phyloP scores from a whole-genome alignment of 177 flowering plant species.

The Tripterygium wilfordii region DNA sequence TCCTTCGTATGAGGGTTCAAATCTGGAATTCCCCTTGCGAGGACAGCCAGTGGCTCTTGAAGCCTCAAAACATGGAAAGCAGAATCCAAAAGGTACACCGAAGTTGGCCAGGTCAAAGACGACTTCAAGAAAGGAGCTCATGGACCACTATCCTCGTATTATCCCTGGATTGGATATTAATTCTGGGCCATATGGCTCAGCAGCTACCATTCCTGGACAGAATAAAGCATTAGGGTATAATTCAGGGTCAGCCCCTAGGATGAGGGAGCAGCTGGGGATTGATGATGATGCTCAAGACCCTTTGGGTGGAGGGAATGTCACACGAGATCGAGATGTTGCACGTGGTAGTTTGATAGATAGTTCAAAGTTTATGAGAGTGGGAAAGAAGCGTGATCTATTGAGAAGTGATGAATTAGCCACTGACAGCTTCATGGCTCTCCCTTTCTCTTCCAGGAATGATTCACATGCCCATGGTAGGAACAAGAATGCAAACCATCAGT shows the following conservation, averaged over 20 bases:
- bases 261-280: conserved; percentile 28
- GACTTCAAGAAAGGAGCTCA: conserved; percentile 26
- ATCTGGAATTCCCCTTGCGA: conserved; percentile 28
- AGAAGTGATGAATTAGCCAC: conserved; percentile 31
- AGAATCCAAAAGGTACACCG: conserved; percentile 52
- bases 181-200: conserved; percentile 22
- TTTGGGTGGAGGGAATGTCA: conserved; percentile 32
- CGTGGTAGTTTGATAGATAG: conserved; percentile 21
- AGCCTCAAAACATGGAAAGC: conserved; percentile 35
- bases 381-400: conserved; percentile 42
- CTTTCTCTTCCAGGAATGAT: conserved; percentile 36
- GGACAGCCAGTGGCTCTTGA: conserved; percentile 28
- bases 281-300: conserved; percentile 38
- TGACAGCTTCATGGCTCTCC: conserved; percentile 33
- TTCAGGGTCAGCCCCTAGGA: conserved; percentile 21
- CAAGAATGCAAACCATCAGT: conserved; percentile 26
- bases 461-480: conserved; percentile 35
- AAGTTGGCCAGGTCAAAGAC: conserved; percentile 45
- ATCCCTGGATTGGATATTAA: conserved; percentile 35
- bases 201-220: conserved; percentile 12
- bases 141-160: conserved; percentile 21
- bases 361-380: conserved; percentile 25
- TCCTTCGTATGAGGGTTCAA: conserved; percentile 27
- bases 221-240: conserved; percentile 33
- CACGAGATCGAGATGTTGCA: conserved; percentile 27